Percentiles rank a stretch among this genome's conserved stretches.
phyloP scores from a whole-genome alignment of 441 rosid genomes.

The Pelargonium cotyledonis region DNA sequence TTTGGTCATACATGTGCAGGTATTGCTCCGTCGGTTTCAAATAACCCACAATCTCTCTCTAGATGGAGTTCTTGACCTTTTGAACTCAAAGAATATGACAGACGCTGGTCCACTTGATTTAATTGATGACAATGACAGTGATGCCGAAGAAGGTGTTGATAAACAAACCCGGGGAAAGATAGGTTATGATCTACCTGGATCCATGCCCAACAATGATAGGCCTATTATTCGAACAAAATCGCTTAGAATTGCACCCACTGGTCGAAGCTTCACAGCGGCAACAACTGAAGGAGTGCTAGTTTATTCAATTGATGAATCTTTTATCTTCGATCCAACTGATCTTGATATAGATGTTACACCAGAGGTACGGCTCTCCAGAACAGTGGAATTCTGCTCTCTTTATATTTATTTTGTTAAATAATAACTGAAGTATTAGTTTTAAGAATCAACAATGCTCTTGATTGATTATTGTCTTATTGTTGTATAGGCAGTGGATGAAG shows the following conservation, averaged over 20 bases:
- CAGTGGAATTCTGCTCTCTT: neutral
- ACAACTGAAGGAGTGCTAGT: constrained; percentile 93
- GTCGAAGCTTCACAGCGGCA: constrained; percentile 84
- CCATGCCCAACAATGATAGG: constrained; percentile 73
- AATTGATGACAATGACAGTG: constrained; percentile 78
- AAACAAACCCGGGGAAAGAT: constrained; percentile 65
- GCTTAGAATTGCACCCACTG: constrained; percentile 87
- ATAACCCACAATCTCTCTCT: constrained; percentile 75
- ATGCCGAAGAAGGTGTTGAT: constrained; percentile 77
- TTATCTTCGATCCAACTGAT: constrained; percentile 92
- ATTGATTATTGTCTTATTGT: constrained; percentile 11
- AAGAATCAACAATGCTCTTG: neutral
- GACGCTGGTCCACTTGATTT: constrained; percentile 92
- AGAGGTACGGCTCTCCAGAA: constrained; percentile 42
- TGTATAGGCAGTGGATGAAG: constrained; percentile 70
- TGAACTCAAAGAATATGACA: constrained; percentile 91
- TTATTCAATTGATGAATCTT: constrained; percentile 80
- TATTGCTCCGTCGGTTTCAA: constrained; percentile 77
- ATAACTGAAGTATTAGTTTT: too few species aligned
- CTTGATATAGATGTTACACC: constrained; percentile 97
- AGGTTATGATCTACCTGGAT: constrained; percentile 85
- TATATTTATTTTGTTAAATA: too few species aligned
- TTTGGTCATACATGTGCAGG: constrained; percentile 36
- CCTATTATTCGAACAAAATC: constrained; percentile 70
- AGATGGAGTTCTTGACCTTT: constrained; percentile 90